Evolutionary conservation across 371 early-diverging fungal species (phyloP).

Genomic region (Mortierella sp.): DNA sequence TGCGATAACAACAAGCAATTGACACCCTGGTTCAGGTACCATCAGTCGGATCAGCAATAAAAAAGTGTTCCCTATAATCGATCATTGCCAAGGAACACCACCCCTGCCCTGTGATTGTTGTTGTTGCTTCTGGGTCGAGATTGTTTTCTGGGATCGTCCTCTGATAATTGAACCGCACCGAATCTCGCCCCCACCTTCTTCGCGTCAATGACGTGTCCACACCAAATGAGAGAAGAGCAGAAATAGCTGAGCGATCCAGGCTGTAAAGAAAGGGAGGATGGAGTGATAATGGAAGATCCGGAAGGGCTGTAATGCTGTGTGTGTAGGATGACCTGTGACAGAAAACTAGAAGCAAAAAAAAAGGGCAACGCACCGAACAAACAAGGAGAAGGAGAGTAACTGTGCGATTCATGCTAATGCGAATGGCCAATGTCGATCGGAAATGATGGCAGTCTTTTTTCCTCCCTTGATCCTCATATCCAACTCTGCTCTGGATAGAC

Average conservation of each 20-base stretch:
- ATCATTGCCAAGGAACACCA: too few species aligned
- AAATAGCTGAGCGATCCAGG: not conserved
- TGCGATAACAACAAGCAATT: not conserved
- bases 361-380: not conserved
- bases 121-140: too few species aligned
- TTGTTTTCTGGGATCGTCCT: too few species aligned
- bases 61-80: too few species aligned
- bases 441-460: conserved; percentile 4
- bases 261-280: conserved; percentile 24
- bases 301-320: not conserved
- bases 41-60: too few species aligned
- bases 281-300: conserved; percentile 27
- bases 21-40: not conserved
- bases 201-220: not conserved
- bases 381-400: not conserved
- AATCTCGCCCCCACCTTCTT: not conserved
- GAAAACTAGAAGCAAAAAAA: not conserved
- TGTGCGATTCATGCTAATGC: conserved; percentile 2
- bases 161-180: not conserved
- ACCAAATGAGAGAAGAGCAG: not conserved
- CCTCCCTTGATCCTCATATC: not conserved
- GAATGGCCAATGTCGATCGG: not conserved
- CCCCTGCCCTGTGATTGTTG: too few species aligned
- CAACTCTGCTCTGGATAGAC: conserved; percentile 5
- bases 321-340: conserved; percentile 2